Evolutionary conservation across 805 yeast species (phyloP).

Genomic region (Metschnikowia lachancei): DNA sequence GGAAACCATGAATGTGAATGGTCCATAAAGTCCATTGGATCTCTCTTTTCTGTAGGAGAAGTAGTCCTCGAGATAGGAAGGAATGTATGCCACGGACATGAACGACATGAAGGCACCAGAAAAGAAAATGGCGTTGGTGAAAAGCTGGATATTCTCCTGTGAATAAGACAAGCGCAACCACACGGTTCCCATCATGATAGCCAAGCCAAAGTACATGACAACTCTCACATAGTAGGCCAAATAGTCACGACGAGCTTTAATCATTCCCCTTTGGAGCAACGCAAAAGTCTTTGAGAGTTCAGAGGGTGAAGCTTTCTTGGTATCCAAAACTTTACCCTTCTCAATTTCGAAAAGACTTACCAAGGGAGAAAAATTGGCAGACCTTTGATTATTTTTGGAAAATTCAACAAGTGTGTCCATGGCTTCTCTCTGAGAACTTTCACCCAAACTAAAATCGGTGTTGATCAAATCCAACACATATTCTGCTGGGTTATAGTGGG

Average conservation of each 20-base stretch:
- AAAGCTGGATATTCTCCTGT: constrained; percentile 28
- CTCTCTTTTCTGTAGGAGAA: constrained; percentile 29
- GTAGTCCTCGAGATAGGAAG: constrained; percentile 37
- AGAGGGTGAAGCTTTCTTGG: constrained; percentile 1
- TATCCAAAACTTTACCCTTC: background rate
- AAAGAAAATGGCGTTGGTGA: constrained; percentile 36
- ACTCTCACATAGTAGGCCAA: constrained; percentile 38
- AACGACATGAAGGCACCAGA: constrained; percentile 47
- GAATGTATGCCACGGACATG: constrained; percentile 43
- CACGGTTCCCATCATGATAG: constrained; percentile 42
- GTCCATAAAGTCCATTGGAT: constrained; percentile 39
- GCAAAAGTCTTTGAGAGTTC: constrained; percentile 15
- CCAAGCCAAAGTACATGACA: constrained; percentile 39
- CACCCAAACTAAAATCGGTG: constrained; percentile 23
- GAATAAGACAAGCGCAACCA: constrained; percentile 29
- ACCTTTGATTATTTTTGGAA: background rate
- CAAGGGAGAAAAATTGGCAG: background rate
- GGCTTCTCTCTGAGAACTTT: background rate
- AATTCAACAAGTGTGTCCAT: constrained; percentile 6
- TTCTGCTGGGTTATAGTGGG: constrained; percentile 27
- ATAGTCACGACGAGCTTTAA: constrained; percentile 35
- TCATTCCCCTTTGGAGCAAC: constrained; percentile 25
- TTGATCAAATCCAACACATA: constrained; percentile 29
- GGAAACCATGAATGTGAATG: constrained; percentile 32
- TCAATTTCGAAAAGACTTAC: background rate